Evolutionary conservation across 164 flowering plant species (phyloP), one percentile per base, ranked within the genome.

Genomic region (Dillenia suffruticosa): DNA sequence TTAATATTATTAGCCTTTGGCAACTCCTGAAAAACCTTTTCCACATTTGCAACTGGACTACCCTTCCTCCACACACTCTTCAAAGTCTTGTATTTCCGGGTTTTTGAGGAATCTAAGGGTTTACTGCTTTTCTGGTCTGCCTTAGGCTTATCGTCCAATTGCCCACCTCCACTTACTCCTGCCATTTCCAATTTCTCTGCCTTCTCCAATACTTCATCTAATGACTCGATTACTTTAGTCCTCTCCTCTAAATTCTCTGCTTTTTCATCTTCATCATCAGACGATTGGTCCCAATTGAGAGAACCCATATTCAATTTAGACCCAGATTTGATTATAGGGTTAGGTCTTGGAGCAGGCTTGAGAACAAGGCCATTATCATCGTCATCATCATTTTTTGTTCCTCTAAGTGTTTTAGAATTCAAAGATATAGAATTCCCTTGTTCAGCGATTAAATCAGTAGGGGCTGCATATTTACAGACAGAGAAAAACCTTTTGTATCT

Each of bases 51-150:
- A 44, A 88, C 82, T 0, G 89, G 82, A 59, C 85, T 84, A 32
- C 98, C 98, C 73, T 88, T 93, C 61, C 84, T 58, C 98, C 98
- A 93, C 5, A 93, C 97, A 72, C 94, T 90, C 80, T 90, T 92
- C 67, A 72, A 58, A 44, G 92, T 65, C 56, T 82, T 83, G 24
- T 86, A 24, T 63, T 80, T 88, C 58, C 63, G 58, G 60, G 49
- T 53, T 6, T 46, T 51, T 0, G 47, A 61, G 3, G 77, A 60
- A 75, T 75, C 74, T 48, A 55, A 69, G 0, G 68, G 56, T 62
- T 58, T 72, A 48, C 68, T 66, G 57, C 46, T 64, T 53, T 59
- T 79, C 1, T 54, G 40, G 56, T 55, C 63, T 65, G 73, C 12
- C 51, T 15, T 64, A 49, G 65, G 67, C 48, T 63, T 14, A 76